Conservation (phyloP, 2,329 filamentous ascomycete genomes). For the Juglanconis juglandina region DNA sequence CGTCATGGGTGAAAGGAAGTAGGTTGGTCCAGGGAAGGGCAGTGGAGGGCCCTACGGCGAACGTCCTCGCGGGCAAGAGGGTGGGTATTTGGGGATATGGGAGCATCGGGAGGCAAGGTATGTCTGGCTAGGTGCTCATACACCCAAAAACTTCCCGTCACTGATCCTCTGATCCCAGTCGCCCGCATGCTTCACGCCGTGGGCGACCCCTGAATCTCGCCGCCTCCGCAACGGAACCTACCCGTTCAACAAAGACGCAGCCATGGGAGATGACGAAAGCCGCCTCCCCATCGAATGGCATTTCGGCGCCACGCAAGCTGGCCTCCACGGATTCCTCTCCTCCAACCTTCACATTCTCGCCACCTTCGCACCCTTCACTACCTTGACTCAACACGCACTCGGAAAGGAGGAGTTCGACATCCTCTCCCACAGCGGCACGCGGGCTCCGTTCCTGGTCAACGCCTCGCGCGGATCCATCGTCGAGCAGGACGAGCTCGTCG, state of each 20-base stretch:
- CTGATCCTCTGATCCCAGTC: neutral
- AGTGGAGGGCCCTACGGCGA: neutral
- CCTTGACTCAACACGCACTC: neutral
- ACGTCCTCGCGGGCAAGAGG: slow-evolving; percentile 1
- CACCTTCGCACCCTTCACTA: slow-evolving; percentile 5
- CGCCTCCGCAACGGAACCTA: neutral
- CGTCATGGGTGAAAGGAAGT: neutral
- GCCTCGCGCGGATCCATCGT: slow-evolving; percentile 4
- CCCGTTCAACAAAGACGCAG: neutral
- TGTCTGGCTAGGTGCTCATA: neutral
- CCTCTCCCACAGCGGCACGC: neutral
- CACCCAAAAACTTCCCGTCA: neutral
- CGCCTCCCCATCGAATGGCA: slow-evolving; percentile 5
- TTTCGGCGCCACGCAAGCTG: neutral
- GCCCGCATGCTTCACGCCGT: slow-evolving; percentile 5
- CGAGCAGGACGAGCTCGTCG: slow-evolving; percentile 4
- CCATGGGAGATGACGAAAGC: slow-evolving; percentile 5
- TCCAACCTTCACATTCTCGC: slow-evolving; percentile 1
- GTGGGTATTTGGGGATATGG: slow-evolving; percentile 9
- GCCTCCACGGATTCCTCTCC: slow-evolving; percentile 3
- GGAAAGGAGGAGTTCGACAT: slow-evolving; percentile 3
- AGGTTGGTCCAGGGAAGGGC: neutral
- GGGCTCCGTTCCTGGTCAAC: slow-evolving; percentile 4
- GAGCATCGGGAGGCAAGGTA: slow-evolving; percentile 6
- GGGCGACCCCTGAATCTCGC: neutral